These are phyloP conservation scores for Eucalyptus virginea DNA, from an alignment of 345 rosid genomes.

Conservation along the genomic window DNA sequence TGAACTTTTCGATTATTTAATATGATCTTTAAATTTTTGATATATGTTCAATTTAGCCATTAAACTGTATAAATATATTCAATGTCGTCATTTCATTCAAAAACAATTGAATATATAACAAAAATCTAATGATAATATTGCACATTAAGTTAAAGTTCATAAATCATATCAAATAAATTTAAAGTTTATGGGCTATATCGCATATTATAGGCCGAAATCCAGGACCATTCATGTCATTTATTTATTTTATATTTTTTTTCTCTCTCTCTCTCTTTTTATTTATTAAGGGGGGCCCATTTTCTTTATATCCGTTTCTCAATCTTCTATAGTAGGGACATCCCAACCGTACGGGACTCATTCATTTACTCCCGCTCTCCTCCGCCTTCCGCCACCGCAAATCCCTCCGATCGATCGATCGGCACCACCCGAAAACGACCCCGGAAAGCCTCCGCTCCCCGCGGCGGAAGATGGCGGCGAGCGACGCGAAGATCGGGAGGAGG, in stretches of 20 bases:
- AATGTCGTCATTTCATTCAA: too few species aligned
- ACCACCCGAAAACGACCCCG: not conserved
- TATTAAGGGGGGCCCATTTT: not conserved
- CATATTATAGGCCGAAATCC: not conserved
- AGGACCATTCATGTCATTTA: fast-evolving
- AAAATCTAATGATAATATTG: too few species aligned
- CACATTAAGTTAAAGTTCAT: fast-evolving
- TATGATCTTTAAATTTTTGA: fast-evolving
- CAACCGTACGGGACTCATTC: not conserved
- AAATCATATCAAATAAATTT: fast-evolving
- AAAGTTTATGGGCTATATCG: fast-evolving
- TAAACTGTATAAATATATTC: too few species aligned
- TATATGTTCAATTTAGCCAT: fast-evolving
- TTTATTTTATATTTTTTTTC: fast-evolving
- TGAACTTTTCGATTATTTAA: too few species aligned
- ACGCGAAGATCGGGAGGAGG: conserved; percentile 20
- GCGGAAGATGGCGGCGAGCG: conserved; percentile 18
- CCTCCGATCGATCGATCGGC: not conserved
- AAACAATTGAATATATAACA: too few species aligned
- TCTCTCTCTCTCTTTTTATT: fast-evolving
- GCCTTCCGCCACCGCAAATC: not conserved
- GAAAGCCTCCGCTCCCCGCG: not conserved
- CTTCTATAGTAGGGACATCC: not conserved
- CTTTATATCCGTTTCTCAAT: not conserved
- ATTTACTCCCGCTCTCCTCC: not conserved